phyloP scores from a whole-genome alignment of 2,329 filamentous ascomycete species.

The Cladophialophora yegresii region DNA sequence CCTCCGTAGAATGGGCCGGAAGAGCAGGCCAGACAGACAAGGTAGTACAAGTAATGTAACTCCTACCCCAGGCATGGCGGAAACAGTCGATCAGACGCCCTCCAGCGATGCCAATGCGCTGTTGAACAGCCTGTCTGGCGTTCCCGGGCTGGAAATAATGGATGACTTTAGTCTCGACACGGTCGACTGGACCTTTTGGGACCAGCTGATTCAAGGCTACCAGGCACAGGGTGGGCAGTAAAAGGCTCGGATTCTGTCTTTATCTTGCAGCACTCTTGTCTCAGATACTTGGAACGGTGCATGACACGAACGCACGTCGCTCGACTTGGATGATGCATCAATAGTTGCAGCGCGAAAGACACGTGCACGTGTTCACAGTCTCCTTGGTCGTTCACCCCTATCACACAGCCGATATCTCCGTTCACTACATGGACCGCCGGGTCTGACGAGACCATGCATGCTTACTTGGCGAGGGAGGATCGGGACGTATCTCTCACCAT shows the following conservation, averaged over 20 bases:
- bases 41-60: background rate
- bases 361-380: no score
- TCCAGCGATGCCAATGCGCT: background rate
- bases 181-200: conserved; percentile 7
- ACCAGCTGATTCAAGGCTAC: conserved; percentile 6
- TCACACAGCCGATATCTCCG: no score
- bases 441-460: background rate
- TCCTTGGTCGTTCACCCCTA: no score
- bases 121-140: background rate
- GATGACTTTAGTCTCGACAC: background rate
- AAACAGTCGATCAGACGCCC: background rate
- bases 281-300: no score
- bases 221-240: background rate
- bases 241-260: background rate
- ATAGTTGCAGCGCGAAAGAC: no score
- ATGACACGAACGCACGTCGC: no score
- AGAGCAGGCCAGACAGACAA: background rate
- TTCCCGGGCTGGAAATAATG: background rate
- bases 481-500: background rate
- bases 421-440: background rate
- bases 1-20: background rate
- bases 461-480: background rate
- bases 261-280: background rate
- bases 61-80: background rate
- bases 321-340: no score